phyloP scores from a whole-genome alignment of 2,329 filamentous ascomycete genomes.

The Elsinoe arachidis region DNA sequence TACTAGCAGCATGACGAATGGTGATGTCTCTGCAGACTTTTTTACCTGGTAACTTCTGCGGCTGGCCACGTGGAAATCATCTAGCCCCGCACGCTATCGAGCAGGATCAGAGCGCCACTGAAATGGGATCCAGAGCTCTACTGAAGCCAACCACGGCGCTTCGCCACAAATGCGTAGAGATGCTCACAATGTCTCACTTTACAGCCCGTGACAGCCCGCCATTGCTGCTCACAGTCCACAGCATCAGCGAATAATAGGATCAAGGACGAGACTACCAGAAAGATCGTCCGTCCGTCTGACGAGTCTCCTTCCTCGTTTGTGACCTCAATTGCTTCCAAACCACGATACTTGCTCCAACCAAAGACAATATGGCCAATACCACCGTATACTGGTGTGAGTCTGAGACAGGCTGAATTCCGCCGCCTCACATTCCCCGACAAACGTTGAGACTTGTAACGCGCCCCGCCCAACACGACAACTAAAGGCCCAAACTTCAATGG shows the following conservation, averaged over 20 bases:
- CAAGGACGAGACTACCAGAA: neutral
- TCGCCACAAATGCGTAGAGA: neutral
- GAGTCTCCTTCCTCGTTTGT: neutral
- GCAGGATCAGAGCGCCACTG: neutral
- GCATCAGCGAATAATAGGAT: neutral
- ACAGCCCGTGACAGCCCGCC: neutral
- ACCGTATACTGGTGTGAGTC: neutral
- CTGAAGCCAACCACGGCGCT: neutral
- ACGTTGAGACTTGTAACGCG: conserved; percentile 1
- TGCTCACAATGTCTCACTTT: neutral
- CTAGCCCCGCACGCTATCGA: conserved; percentile 4
- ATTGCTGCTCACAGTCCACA: neutral
- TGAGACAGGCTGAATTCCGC: neutral
- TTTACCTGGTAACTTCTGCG: neutral
- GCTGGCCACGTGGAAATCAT: neutral
- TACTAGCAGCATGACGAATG: neutral
- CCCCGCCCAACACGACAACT: neutral
- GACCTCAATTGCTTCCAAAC: neutral
- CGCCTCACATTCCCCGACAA: neutral
- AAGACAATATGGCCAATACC: neutral
- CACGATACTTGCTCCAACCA: neutral
- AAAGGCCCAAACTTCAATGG: neutral
- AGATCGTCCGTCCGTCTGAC: neutral
- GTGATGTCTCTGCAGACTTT: neutral
- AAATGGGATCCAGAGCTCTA: neutral